Percentiles rank a stretch among this genome's conserved stretches.
These are phyloP conservation scores for Populus hybrid DNA, from an alignment of 441 rosid species.

Conservation along the genomic window DNA sequence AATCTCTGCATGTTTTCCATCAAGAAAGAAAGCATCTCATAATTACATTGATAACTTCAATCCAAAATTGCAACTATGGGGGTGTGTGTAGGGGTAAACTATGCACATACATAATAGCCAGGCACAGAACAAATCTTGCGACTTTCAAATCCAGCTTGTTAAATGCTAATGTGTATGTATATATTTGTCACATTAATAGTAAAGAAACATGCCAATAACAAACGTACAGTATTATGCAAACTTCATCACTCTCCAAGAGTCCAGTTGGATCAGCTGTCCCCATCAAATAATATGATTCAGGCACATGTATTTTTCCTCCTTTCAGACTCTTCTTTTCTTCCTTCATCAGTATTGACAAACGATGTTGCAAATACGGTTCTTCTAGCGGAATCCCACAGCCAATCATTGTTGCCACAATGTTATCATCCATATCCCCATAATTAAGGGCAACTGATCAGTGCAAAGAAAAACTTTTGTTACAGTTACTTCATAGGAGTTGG, in stretches of 20 bases:
- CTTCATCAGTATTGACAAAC: constrained; percentile 28
- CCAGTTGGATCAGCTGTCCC: constrained; percentile 84
- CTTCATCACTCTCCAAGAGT: constrained; percentile 55
- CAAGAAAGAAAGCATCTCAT: background rate
- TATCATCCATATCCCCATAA: constrained; percentile 51
- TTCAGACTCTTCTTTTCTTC: constrained; percentile 46
- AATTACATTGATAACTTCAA: background rate
- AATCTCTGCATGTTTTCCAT: constrained; percentile 37
- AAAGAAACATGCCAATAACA: constrained; percentile 4
- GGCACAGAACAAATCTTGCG: background rate
- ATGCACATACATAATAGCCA: background rate
- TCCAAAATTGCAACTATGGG: background rate
- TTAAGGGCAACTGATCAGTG: constrained; percentile 43
- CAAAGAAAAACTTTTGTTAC: constrained; percentile 4
- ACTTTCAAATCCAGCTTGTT: background rate
- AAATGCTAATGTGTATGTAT: no score
- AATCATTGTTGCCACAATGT: constrained; percentile 46
- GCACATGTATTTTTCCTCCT: constrained; percentile 53
- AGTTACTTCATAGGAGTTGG: background rate
- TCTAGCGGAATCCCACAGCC: constrained; percentile 69
- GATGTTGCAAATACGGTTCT: constrained; percentile 51
- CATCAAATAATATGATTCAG: constrained; percentile 74
- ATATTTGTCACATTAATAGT: background rate
- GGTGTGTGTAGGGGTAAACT: background rate
- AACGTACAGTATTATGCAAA: constrained; percentile 72